Percentiles rank a stretch among this genome's conserved stretches.
Conservation (phyloP, 352 stramenopile species). For the Phytophthora cactorum region DNA sequence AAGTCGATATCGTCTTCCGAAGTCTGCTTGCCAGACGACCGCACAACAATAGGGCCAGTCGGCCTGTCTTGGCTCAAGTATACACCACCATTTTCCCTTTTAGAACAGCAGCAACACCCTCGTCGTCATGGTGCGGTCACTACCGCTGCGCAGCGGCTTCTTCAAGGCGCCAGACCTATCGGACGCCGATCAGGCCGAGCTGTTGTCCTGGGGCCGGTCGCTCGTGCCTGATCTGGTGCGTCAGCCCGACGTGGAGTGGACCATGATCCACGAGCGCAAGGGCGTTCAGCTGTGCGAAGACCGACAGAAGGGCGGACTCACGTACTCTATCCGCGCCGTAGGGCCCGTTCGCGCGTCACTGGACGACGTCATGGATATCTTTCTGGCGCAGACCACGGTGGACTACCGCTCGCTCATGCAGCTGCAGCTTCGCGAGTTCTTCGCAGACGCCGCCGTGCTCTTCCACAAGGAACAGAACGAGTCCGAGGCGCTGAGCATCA, state of each 20-base stretch:
- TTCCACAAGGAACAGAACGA: slow-evolving; percentile 81
- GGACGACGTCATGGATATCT: slow-evolving; percentile 85
- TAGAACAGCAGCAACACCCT: background rate
- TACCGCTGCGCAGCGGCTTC: slow-evolving; percentile 81
- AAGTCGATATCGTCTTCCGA: slow-evolving; percentile 22
- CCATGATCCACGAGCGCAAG: slow-evolving; percentile 74
- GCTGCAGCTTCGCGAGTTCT: slow-evolving; percentile 75
- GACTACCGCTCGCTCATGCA: slow-evolving; percentile 80
- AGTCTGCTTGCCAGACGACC: slow-evolving; percentile 11
- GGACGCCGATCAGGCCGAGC: slow-evolving; percentile 65
- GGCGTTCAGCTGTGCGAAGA: slow-evolving; percentile 76
- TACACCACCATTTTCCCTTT: slow-evolving; percentile 22
- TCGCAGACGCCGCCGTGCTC: slow-evolving; percentile 73
- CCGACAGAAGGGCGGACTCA: slow-evolving; percentile 82
- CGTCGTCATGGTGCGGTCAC: slow-evolving; percentile 73
- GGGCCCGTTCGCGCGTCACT: slow-evolving; percentile 62
- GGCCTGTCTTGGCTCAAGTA: slow-evolving; percentile 18
- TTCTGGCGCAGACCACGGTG: slow-evolving; percentile 57
- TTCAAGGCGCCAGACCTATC: slow-evolving; percentile 72
- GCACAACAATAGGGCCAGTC: slow-evolving; percentile 38
- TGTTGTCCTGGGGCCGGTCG: slow-evolving; percentile 76
- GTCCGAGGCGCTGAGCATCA: slow-evolving; percentile 78
- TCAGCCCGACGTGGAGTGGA: slow-evolving; percentile 81
- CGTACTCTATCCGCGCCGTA: slow-evolving; percentile 76
- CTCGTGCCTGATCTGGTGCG: slow-evolving; percentile 69